Evolutionary conservation across 2,329 filamentous ascomycete species (phyloP), one percentile per base, ranked within the genome.

Genomic region (Aspergillus floridensis): DNA sequence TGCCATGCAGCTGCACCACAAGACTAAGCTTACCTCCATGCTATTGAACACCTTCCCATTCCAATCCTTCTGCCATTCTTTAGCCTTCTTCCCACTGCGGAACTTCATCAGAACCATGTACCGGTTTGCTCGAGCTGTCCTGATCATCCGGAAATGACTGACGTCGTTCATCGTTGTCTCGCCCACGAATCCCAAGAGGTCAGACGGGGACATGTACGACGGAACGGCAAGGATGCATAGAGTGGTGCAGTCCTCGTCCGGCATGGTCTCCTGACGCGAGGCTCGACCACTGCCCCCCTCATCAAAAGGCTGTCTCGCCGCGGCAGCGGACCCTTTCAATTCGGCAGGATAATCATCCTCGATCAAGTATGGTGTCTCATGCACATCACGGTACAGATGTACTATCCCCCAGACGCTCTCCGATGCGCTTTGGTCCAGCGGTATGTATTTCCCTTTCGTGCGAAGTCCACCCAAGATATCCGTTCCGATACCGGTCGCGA

Each of bases 51-150:
- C 85, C 73, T 91, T 95, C 19, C 95, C 95, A 74, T 98, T 95
- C 83, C 93, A 97, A 67, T 91, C 88, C 62, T 83, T 86, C 69
- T 90, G 88, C 89, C 93, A 99, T 54, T 87, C 84, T 67, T 83
- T 86, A 14, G 95, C 95, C 63, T 86, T 86, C 68, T 84, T 85
- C 31, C 85, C 84, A 64, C 89, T 87, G 51, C 91, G 85, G 72
- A 98, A 97, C 77, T 96, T 97, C 85, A 99, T 90, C 62, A 99
- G 81, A 26, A 96, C 93, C 82, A 99, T 90, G 78, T 98, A 98
- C 62, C 93, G 86, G 75, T 96, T 97, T 74, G 92, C 88, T 63
- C 88, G 84, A 56, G 89, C 90, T 1, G 95, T 98, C 81, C 92
- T 88, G 58, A 99, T 90, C 86, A 99, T 92, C 56, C 95, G 84